Base-by-base conservation (phyloP, 305 asterid genomes). In the Lippia alba region DNA sequence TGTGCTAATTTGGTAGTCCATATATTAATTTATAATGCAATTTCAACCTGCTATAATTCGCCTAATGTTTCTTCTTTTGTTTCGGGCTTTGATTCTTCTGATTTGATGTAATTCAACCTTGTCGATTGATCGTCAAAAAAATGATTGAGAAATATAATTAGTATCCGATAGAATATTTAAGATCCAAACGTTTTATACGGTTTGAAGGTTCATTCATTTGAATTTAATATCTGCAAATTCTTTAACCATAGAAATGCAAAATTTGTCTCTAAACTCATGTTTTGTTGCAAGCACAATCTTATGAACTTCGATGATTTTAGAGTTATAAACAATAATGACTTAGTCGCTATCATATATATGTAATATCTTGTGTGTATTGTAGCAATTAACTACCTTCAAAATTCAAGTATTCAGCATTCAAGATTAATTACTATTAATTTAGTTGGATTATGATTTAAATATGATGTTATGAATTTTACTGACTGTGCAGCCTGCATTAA, bases 401-500 rank as follows among this genome's bases (percentile, higher is more conserved):
- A 55, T 64, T 66, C 75, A 71, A 78, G 75, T 59, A 79, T 76
- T 67, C 41, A 55, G 15, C 53, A 55, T 50, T 49, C 64, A 49
- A 34, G 30, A 24, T 24, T 9, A 9, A 11, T 16, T 62, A 45
- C 20, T 15, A 17, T 32, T 6, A 50, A 40, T 61, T 60, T 46
- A 33, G 5, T 60, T 10, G 30, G 49, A 14, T 6, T 36, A 16
- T 8, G 36, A 65, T 24, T 24, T 24, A 16, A 5, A 5, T 44
- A 58, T 14, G 4, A 32, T 1, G 33, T 16, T 36, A 61, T 44
- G 19, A 71, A 59, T 45, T 15, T 34, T n/a, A 56, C 1, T 30
- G 41, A 82, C 83, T 82, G 83, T 82, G 81, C 67, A 82, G 86
- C 83, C 86, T 73, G 80, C 82, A 66, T 76, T 24, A 24, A 24